Evolutionary conservation across 306 rosid genomes (phyloP).

Genomic region (Fragaria nilgerrensis): DNA sequence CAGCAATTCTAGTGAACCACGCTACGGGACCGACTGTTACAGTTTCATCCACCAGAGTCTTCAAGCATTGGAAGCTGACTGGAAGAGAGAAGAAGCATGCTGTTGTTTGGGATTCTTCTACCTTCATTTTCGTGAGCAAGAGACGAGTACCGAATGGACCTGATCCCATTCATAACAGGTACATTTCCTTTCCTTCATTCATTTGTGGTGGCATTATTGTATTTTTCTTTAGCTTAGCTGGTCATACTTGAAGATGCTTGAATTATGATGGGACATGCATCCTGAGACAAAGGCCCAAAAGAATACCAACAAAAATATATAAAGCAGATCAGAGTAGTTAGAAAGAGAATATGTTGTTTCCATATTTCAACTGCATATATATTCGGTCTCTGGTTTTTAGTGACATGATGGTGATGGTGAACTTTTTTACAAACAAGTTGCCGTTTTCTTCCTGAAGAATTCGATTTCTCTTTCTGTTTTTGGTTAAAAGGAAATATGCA

Average conservation of each 20-base stretch:
- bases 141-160: conserved; percentile 99
- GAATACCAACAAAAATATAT: conserved; percentile 3
- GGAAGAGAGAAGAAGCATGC: conserved; percentile 49
- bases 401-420: conserved; percentile 12
- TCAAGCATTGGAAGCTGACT: conserved; percentile 65
- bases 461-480: conserved; percentile 1
- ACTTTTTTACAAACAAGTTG: background rate
- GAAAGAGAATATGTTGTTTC: conserved; percentile 19
- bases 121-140: conserved; percentile 67
- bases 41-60: conserved; percentile 40
- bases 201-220: background rate
- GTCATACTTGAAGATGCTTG: background rate
- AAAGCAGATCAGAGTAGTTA: background rate
- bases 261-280: conserved; percentile 11
- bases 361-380: conserved; percentile 11
- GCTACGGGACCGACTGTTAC: conserved; percentile 34
- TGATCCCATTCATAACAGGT: conserved; percentile 99
- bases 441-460: background rate
- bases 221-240: background rate
- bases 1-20: conserved; percentile 46
- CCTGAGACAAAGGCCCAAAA: background rate
- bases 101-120: conserved; percentile 54
- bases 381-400: conserved; percentile 15
- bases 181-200: background rate
- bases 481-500: conserved; percentile 7